Base-by-base conservation (phyloP, 2,329 filamentous ascomycete genomes). In the Aureobasidium sp. region DNA sequence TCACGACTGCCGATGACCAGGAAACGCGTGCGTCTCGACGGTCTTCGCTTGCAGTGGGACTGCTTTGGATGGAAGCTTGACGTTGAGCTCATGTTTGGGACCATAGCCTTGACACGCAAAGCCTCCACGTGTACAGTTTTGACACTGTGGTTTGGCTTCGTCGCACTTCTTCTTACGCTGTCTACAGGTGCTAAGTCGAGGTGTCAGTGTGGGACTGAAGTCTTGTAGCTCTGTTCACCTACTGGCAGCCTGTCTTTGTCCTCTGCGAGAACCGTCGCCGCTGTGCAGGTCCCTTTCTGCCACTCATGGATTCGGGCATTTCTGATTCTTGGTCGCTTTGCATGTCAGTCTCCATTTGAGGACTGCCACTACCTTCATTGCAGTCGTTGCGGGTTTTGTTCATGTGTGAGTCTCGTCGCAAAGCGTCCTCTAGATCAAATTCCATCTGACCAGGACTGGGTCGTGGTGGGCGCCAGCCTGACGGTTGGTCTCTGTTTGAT, bases 91-190 rank as follows among this genome's bases (percentile, higher is more conserved):
- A 34, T 48, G 53, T 41, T 62, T 62, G 15, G 60, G 61, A 61
- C 89, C 89, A 75, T 99, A 99, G 57, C 94, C 94, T 68, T 90
- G 88, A 73, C 94, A 99, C 37, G 90, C 80, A 73, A 97, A 97
- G 17, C 90, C 90, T 48, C 94, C 93, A 64, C 91, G 88, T 62
- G 89, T 82, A 76, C 94, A 99, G 71, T 99, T 97, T 72, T 87
- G 89, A 77, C 94, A 97, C 74, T 91, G 86, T 29, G 94, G 94
- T 74, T 96, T 95, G 60, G 84, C 84, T 78, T 97, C 94, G 72
- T 97, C 93, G 72, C 94, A 97, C 77, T 97, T 97, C 85, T 97
- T 97, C 82, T 97, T 97, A 63, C 93, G 84, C 72, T 85, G 85
- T 64, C 93, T 84, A 73, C 93, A 97, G 6, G 93, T 97, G 76